Evolutionary conservation across 2,329 filamentous ascomycete species (phyloP).

Genomic region (Penicillium sp.): DNA sequence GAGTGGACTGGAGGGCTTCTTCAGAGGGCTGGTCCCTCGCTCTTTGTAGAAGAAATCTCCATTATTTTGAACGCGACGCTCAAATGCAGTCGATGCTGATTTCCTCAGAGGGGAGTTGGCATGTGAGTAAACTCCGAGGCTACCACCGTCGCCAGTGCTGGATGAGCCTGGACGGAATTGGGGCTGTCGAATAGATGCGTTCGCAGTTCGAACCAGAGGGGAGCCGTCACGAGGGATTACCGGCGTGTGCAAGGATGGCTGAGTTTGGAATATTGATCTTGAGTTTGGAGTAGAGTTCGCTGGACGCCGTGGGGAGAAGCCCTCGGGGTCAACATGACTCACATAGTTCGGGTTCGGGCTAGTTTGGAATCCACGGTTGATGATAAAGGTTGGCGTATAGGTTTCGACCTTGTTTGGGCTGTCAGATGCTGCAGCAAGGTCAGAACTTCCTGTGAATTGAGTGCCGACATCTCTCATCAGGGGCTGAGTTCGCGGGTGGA

Average conservation of each 20-base stretch:
- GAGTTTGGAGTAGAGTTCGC: conserved; percentile 51
- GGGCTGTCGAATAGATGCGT: conserved; percentile 57
- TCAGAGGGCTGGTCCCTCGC: conserved; percentile 42
- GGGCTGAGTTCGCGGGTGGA: conserved; percentile 85
- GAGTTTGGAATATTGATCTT: conserved; percentile 35
- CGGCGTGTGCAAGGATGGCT: conserved; percentile 42
- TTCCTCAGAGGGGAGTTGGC: conserved; percentile 84
- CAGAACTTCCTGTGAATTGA: conserved; percentile 64
- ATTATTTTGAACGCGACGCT: conserved; percentile 45
- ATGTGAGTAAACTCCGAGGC: conserved; percentile 77
- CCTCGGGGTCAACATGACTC: conserved; percentile 71
- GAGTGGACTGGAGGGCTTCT: conserved; percentile 46
- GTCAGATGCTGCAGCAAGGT: conserved; percentile 43
- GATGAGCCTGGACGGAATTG: conserved; percentile 53
- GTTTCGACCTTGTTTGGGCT: conserved; percentile 61
- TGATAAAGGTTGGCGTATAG: conserved; percentile 63
- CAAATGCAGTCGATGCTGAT: conserved; percentile 63
- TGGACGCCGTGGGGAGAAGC: conserved; percentile 44
- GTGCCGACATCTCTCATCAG: conserved; percentile 77
- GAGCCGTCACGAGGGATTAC: conserved; percentile 53
- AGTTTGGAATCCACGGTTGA: conserved; percentile 77
- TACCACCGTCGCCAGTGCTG: conserved; percentile 68
- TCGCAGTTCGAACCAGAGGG: conserved; percentile 46
- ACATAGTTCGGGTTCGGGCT: conserved; percentile 83
- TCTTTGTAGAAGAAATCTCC: conserved; percentile 44